Conservation (phyloP, 345 rosid species). For the Hypericum androsaemum region DNA sequence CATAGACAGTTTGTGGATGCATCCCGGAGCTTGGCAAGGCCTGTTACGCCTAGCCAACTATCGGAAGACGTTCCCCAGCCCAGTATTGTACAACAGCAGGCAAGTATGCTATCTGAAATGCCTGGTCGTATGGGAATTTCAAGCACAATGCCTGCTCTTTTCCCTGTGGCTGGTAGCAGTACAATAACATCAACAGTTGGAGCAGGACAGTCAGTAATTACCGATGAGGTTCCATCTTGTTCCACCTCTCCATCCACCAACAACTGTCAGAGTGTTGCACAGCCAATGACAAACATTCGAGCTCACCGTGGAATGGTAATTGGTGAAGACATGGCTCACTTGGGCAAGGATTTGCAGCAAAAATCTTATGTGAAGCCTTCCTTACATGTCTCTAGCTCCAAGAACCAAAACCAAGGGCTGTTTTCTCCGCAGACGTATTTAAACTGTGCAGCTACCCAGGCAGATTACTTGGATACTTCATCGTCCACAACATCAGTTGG, state of each 20-base stretch:
- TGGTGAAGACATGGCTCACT: constrained; percentile 37
- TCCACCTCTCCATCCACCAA: constrained; percentile 49
- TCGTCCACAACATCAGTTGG: constrained; percentile 61
- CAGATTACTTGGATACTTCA: constrained; percentile 60
- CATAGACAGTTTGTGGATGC: constrained; percentile 41
- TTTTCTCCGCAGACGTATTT: constrained; percentile 31
- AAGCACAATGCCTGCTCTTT: constrained; percentile 23
- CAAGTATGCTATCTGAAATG: constrained; percentile 32
- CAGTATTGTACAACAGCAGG: constrained; percentile 33
- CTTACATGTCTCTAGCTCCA: constrained; percentile 36
- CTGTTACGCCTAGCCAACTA: constrained; percentile 29
- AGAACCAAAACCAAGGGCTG: constrained; percentile 38
- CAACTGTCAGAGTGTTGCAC: constrained; percentile 27
- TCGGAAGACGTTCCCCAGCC: constrained; percentile 38
- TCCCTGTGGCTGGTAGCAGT: constrained; percentile 21
- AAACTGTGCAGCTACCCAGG: constrained; percentile 32
- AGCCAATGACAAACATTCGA: constrained; percentile 24
- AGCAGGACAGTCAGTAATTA: constrained; percentile 40
- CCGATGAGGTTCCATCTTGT: constrained; percentile 54
- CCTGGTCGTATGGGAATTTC: constrained; percentile 27
- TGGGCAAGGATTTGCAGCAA: constrained; percentile 31
- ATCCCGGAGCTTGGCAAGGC: constrained; percentile 42
- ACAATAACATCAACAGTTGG: constrained; percentile 25
- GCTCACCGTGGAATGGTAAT: constrained; percentile 22
- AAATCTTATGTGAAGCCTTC: constrained; percentile 53